Conservation (phyloP, 2,329 filamentous ascomycete genomes). For the Aspergillus ruber region DNA sequence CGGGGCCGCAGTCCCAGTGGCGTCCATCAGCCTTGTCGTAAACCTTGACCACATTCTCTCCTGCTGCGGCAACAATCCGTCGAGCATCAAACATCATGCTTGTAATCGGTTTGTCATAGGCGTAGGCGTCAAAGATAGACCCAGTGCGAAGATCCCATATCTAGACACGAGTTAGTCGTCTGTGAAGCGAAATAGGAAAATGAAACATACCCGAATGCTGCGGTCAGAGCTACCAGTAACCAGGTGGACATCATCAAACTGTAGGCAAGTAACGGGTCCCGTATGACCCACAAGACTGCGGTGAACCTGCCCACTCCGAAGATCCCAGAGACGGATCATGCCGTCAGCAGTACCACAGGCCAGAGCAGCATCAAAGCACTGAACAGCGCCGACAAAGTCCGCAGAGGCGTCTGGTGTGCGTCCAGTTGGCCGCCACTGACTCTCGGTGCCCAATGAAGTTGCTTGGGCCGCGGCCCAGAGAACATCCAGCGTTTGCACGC, state of each 20-base stretch:
- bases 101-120: conserved; percentile 85
- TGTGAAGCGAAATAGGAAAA: background rate
- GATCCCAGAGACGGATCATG: conserved; percentile 94
- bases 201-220: conserved; percentile 74
- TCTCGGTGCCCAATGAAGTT: conserved; percentile 56
- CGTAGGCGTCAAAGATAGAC: conserved; percentile 90
- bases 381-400: conserved; percentile 89
- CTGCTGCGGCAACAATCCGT: conserved; percentile 81
- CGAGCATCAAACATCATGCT: conserved; percentile 96
- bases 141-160: conserved; percentile 98
- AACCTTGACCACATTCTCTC: conserved; percentile 91
- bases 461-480: conserved; percentile 96
- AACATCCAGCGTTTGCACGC: conserved; percentile 93
- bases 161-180: conserved; percentile 43
- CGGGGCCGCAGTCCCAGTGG: conserved; percentile 94
- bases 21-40: conserved; percentile 95
- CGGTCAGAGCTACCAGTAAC: conserved; percentile 89
- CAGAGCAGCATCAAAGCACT: conserved; percentile 92
- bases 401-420: conserved; percentile 62
- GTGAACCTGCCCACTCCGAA: conserved; percentile 94
- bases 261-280: conserved; percentile 84
- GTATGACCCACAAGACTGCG: conserved; percentile 93
- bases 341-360: conserved; percentile 96
- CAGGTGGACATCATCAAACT: conserved; percentile 92
- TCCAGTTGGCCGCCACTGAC: conserved; percentile 63